Evolutionary conservation across 768 basidiomycete genomes (phyloP), one percentile per base, ranked within the genome.

Genomic region (Hypsizygus marmoreus): DNA sequence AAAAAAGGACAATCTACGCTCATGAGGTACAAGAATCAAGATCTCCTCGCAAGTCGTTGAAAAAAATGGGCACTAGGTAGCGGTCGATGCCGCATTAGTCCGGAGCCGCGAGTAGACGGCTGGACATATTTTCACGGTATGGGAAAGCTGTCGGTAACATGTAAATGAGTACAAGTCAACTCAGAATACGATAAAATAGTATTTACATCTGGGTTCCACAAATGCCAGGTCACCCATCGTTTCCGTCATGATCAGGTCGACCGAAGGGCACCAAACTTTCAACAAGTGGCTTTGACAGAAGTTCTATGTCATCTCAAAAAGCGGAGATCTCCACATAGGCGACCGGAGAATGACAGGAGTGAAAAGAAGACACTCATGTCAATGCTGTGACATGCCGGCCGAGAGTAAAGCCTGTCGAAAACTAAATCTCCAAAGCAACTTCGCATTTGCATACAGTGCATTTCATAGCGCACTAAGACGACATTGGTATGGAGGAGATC

Each of bases 31-130:
- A 40, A 53, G 51, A 35, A 26, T 32, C 47, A 25, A 53, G 43
- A 53, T 45, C 39, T 37, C 23, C 34, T 40, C 37, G n/a, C n/a
- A n/a, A 29, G 23, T 30, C 32, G 43, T 20, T 40, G 49, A 25
- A 35, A 25, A 19, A 31, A 43, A 44, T 44, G 46, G 30, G 40
- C 38, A 36, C 16, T 34, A 38, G 35, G 47, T 40, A 43, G 29
- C 51, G 51, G 51, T 43, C 41, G 32, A 47, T 52, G 50, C 45
- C 50, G 45, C 38, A n/a, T n/a, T n/a, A n/a, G n/a, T n/a, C n/a
- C n/a, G n/a, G n/a, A n/a, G n/a, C n/a, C n/a, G n/a, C n/a, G n/a
- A n/a, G n/a, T n/a, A n/a, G n/a, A n/a, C n/a, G n/a, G n/a, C n/a
- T n/a, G n/a, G n/a, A n/a, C n/a, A n/a, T n/a, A n/a, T n/a, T n/a